A percentile compares a stretch with the other conserved stretches of the same genome.
Conservation (phyloP, 192 early-diverging fungal genomes). For the Coemansia guatemalensis region DNA sequence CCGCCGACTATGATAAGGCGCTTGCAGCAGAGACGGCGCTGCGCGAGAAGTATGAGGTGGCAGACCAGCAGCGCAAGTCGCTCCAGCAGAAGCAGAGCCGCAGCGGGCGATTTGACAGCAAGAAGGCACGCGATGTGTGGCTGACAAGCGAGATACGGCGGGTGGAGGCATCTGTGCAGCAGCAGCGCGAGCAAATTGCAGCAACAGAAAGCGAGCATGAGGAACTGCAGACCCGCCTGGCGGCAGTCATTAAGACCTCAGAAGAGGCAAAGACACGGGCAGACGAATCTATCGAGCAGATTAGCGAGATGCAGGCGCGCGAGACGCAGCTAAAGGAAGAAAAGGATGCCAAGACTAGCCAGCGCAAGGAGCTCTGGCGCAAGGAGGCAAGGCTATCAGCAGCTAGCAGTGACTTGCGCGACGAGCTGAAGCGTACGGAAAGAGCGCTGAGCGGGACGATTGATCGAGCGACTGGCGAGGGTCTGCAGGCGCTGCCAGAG, state of each 20-base stretch:
- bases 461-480: slow-evolving; percentile 80
- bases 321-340: slow-evolving; percentile 44
- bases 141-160: slow-evolving; percentile 69
- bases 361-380: slow-evolving; percentile 82
- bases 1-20: slow-evolving; percentile 66
- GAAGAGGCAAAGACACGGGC: slow-evolving; percentile 26
- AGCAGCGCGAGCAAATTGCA: slow-evolving; percentile 59
- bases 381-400: slow-evolving; percentile 76
- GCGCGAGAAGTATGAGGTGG: slow-evolving; percentile 66
- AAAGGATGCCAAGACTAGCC: slow-evolving; percentile 32
- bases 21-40: slow-evolving; percentile 58
- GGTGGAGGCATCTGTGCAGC: slow-evolving; percentile 55
- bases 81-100: slow-evolving; percentile 89
- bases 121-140: slow-evolving; percentile 77
- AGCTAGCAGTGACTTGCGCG: slow-evolving; percentile 63
- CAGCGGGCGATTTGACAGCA: slow-evolving; percentile 69
- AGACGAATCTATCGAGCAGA: slow-evolving; percentile 22
- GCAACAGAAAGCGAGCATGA: slow-evolving; percentile 37
- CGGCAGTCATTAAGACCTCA: slow-evolving; percentile 20
- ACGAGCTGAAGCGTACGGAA: slow-evolving; percentile 75
- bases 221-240: slow-evolving; percentile 28
- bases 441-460: slow-evolving; percentile 70
- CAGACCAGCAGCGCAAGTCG: slow-evolving; percentile 69
- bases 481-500: slow-evolving; percentile 67
- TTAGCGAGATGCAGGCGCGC: slow-evolving; percentile 41